A percentile compares a stretch with the other conserved stretches of the same genome.
phyloP scores from a whole-genome alignment of 768 basidiomycete species.

The Termitomyces sp. region DNA sequence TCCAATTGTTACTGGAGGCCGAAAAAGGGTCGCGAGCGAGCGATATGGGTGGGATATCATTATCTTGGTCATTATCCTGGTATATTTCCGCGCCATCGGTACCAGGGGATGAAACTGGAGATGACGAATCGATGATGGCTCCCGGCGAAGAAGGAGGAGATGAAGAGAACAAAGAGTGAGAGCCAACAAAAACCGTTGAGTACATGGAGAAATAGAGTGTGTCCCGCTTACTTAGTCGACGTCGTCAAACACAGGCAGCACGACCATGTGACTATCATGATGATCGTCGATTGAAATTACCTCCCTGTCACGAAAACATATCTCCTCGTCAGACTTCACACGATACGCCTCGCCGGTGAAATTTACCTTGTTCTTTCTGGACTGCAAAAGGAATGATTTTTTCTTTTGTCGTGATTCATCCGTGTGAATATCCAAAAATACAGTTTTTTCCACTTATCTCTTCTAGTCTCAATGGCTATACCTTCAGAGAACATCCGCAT shows the following conservation, averaged over 20 bases:
- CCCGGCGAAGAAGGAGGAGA: conserved; percentile 50
- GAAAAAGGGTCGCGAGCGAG: conserved; percentile 44
- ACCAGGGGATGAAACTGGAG: conserved; percentile 25
- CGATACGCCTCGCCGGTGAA: too few relatives aligned
- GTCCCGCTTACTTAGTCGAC: too few relatives aligned
- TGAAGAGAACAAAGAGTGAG: conserved; percentile 29
- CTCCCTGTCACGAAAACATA: too few relatives aligned
- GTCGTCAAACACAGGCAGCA: conserved; percentile 3
- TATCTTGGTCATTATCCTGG: conserved; percentile 11
- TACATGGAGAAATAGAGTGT: conserved; percentile 10
- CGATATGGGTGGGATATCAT: conserved; percentile 10
- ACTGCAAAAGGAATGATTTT: too few relatives aligned
- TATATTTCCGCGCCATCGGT: conserved; percentile 11
- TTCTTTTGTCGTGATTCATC: too few relatives aligned
- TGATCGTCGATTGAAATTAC: too few relatives aligned
- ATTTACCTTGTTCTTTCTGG: too few relatives aligned
- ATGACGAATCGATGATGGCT: conserved; percentile 19
- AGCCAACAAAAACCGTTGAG: neutral
- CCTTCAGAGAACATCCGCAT: too few relatives aligned
- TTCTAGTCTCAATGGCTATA: too few relatives aligned
- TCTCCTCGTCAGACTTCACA: too few relatives aligned
- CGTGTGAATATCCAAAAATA: too few relatives aligned
- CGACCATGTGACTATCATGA: conserved; percentile 20
- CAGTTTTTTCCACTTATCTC: too few relatives aligned
- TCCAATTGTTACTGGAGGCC: conserved; percentile 38